These are phyloP conservation scores for Leccinum uliginosum DNA, from an alignment of 768 basidiomycete genomes.

Conservation along the genomic window DNA sequence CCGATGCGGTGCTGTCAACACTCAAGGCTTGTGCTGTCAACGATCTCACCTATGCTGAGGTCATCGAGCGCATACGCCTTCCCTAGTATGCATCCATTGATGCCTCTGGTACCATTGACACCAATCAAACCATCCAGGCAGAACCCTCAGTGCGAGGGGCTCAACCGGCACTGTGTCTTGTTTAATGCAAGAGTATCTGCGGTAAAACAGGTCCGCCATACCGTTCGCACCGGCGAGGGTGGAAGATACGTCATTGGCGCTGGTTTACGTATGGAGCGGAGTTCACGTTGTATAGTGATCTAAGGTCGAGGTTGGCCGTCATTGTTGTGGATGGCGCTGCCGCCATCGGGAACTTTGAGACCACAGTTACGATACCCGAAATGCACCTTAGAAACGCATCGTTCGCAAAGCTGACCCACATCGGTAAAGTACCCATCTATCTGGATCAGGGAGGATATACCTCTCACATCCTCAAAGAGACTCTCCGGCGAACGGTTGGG, in stretches of 20 bases:
- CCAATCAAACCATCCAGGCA: constrained; percentile 14
- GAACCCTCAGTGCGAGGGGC: constrained; percentile 28
- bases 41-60: constrained; percentile 22
- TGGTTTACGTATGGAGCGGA: constrained; percentile 14
- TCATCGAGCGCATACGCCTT: constrained; percentile 17
- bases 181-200: constrained; percentile 20
- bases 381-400: neutral
- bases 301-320: neutral
- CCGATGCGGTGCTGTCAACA: constrained; percentile 17
- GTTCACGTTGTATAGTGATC: constrained; percentile 18
- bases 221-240: neutral
- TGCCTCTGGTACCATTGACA: neutral
- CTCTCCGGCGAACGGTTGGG: neutral
- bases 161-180: constrained; percentile 17
- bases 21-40: constrained; percentile 7
- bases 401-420: neutral
- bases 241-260: constrained; percentile 19
- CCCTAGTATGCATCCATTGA: constrained; percentile 1
- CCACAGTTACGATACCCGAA: neutral
- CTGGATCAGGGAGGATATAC: neutral
- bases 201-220: constrained; percentile 5
- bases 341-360: constrained; percentile 13
- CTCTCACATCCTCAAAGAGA: neutral
- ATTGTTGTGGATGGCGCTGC: constrained; percentile 8
- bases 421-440: neutral